Evolutionary conservation across 225 moss, liverwort and hornwort genomes (phyloP).

Genomic region (Bryum argenteum): DNA sequence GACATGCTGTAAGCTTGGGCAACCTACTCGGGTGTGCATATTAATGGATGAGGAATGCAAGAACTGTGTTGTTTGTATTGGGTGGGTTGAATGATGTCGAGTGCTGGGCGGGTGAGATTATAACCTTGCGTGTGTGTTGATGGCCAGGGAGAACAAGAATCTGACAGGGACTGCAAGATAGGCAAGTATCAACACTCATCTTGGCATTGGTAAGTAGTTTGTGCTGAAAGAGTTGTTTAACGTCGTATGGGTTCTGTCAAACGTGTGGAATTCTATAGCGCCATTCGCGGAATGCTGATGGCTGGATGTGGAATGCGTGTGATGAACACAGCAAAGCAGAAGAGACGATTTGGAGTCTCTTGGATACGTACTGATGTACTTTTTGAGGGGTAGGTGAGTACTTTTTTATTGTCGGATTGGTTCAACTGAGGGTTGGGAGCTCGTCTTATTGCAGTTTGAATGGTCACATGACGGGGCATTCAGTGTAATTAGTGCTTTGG

Average conservation of each 20-base stretch:
- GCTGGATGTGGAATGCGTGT: not conserved
- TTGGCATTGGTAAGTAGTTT: slow-evolving; percentile 66
- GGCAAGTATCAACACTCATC: slow-evolving; percentile 90
- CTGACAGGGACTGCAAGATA: slow-evolving; percentile 87
- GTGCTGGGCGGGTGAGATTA: too few relatives aligned
- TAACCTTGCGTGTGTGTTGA: not conserved
- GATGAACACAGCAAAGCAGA: slow-evolving; percentile 18
- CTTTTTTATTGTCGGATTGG: too few relatives aligned
- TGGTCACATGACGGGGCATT: too few relatives aligned
- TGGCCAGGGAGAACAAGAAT: slow-evolving; percentile 78
- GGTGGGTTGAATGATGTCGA: too few relatives aligned
- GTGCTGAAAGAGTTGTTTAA: not conserved
- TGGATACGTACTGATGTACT: slow-evolving; percentile 25
- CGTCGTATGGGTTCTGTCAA: too few relatives aligned
- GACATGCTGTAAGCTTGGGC: too few relatives aligned
- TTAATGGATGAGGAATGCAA: not conserved
- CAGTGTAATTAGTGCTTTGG: too few relatives aligned
- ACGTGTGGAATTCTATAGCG: not conserved
- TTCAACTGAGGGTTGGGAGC: too few relatives aligned
- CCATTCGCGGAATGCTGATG: not conserved
- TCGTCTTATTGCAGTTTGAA: too few relatives aligned
- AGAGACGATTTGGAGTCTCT: slow-evolving; percentile 25
- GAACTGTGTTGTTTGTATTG: too few relatives aligned
- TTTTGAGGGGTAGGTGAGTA: slow-evolving; percentile 21
- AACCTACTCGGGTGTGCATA: not conserved